Evolutionary conservation across 225 moss, liverwort and hornwort species (phyloP), one percentile per base, ranked within the genome.

Genomic region (Rhytidiadelphus loreus): DNA sequence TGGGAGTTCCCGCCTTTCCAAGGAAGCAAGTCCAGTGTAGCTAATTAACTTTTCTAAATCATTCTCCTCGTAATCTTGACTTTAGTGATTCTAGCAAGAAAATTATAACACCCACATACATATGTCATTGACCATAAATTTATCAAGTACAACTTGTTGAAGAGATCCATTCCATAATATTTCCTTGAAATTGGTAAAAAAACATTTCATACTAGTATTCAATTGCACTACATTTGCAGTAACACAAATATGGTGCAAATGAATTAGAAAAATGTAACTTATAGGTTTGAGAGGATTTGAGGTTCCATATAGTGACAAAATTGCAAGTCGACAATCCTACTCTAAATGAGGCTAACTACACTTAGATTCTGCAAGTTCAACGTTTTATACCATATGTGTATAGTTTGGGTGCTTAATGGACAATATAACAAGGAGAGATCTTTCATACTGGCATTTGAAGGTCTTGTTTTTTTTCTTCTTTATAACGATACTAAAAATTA

Each of bases 11-110:
- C 72, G 77, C n/a, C n/a, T n/a, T n/a, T n/a, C n/a, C n/a, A n/a
- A 7, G 90, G 89, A 92, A 91, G 89, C n/a, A 68, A 13, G 68
- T 68, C 92, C 91, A 86, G 92, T 89, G 90, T 91, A 91, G 82
- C 32, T 86, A 83, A 53, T 82, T 65, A 60, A 64, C 92, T 86
- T 79, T 69, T 69, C 60, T 82, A 33, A 32, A 24, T 44, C 33
- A 58, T 79, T 58, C 10, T 37, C 16, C 41, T 71, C 28, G 14
- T 17, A n/a, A 84, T 84, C 57, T 11, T 74, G 9, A 32, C 23
- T 53, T 29, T 6, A 18, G 13, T 85, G 20, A 85, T 25, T 17
- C 35, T 75, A 86, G 63, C 25, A 52, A 86, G 23, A 84, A 41
- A 72, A n/a, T 70, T 39, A 17, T 30, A 43, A 6, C 9, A 57